Evolutionary conservation across 192 early-diverging fungal species (phyloP), one percentile per base, ranked within the genome.

Genomic region (Glomus cerebriforme): DNA sequence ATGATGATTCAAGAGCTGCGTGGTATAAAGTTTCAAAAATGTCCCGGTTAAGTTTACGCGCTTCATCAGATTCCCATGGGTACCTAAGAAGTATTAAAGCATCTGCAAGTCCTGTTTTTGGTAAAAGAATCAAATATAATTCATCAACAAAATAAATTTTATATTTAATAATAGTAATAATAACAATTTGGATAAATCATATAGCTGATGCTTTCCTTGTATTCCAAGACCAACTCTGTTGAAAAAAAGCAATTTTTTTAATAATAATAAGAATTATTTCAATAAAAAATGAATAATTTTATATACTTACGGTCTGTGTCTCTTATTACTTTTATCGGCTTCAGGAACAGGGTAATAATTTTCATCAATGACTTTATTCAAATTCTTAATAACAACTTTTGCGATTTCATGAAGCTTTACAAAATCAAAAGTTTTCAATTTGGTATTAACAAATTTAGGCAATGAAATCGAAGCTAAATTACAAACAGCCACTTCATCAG

Each of bases 1-100:
- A 93, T 19, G 95, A 96, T 0, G 96, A 89, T 83, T 97, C 96
- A 9, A 99, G 86, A 45, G 95, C 94, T 27, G 91, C 95, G 79
- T 95, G 95, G 84, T 99, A 99, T 76, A 99, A 96, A 59, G 96
- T 95, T 88, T 99, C 97, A 83, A 97, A 98, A 81, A 98, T 96
- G 64, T 93, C 81, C 43, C 79, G 84, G 89, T 99, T 99, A 29
- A 99, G 87, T 63, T 92, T 71, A 39, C 88, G 86, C 27, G 97
- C 96, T 82, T 93, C 91, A 12, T 86, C 82, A 15, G 94, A 97
- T 77, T 99, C 97, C 69, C 97, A 99, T 37, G 97, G 94, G 85
- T 92, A 89, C 66, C 96, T 94, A 94, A 98, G 90, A 82, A 92
- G 90, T 86, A 99, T 94, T 79, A 99, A 98, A 1, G 96, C 90